phyloP scores from a whole-genome alignment of 2,329 filamentous ascomycete genomes.

The Trichoderma sp. region DNA sequence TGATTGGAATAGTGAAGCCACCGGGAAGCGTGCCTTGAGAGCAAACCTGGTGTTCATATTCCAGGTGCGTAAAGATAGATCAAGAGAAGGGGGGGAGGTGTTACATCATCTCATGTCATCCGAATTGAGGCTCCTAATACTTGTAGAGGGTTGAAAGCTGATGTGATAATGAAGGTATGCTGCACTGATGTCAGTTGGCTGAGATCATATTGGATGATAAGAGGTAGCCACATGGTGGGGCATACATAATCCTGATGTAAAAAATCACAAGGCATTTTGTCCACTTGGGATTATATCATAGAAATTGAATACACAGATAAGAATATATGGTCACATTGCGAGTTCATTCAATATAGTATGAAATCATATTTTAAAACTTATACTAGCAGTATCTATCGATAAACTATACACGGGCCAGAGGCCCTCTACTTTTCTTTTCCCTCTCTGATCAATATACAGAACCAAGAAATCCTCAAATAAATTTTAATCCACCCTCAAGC shows the following conservation, averaged over 20 bases:
- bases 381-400: conserved; percentile 32
- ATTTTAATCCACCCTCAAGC: conserved; percentile 71
- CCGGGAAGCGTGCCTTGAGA: not conserved
- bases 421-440: conserved; percentile 27
- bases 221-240: not conserved
- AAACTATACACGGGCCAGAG: conserved; percentile 34
- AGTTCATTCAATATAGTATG: not conserved
- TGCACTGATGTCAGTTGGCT: not conserved
- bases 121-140: not conserved
- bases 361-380: not conserved
- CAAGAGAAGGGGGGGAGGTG: too few relatives aligned
- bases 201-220: not conserved
- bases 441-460: conserved; percentile 35
- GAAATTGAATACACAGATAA: not conserved
- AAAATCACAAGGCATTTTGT: not conserved
- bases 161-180: not conserved
- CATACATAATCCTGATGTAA: not conserved
- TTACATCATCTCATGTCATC: not conserved
- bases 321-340: not conserved
- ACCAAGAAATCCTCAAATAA: conserved; percentile 31
- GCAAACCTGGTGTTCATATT: conserved; percentile 9
- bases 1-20: not conserved
- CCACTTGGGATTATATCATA: not conserved
- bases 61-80: not conserved
- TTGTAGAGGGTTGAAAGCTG: not conserved